Base-by-base conservation (phyloP, 2,329 filamentous ascomycete species). In the Penicillium sp. region DNA sequence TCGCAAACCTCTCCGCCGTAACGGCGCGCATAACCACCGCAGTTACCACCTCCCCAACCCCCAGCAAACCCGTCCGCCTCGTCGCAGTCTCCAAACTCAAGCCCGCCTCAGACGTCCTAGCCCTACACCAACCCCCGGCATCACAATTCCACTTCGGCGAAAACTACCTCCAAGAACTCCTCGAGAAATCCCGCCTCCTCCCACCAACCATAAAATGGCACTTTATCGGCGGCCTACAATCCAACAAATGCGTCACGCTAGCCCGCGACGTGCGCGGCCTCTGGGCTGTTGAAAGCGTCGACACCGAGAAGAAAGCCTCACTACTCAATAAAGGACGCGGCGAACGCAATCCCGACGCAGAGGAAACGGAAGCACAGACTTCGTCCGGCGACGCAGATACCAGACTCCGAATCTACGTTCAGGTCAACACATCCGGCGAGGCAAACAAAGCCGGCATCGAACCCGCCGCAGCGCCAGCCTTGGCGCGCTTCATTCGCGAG, bases 81-180 rank as follows among this genome's bases (percentile, higher is more conserved):
- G 91, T 99, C 38, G 92, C 94, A 25, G 94, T 99, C 44, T 96
- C 92, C 36, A 99, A 99, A 74, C 81, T 96, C 60, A 97, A 99
- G 75, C 92, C 94, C 13, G 90, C 86, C 53, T 89, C 89, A 64
- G 94, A 99, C 71, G 88, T 99, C 64, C 80, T 95, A 49, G 87
- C 91, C 27, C 82, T 99, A 1, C 87, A 95, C 74, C 79, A 82
- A 63, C 72, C 78, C 0, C 77, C 80, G 1, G 70, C 76, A 27
- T 71, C 75, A 1, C 89, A 92, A 48, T 62, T 79, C 16, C 90
- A 99, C 74, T 97, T 97, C 71, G 94, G 94, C 63, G 94, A 99
- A 75, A 99, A 99, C 78, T 99, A 99, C 76, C 81, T 88, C 4
- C 89, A 92, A 73, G 94, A 99, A 73, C 82, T 99, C 48, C 80